Evolutionary conservation across 164 flowering plant genomes (phyloP), one percentile per base, ranked within the genome.

Genomic region (Amborella trichopoda): DNA sequence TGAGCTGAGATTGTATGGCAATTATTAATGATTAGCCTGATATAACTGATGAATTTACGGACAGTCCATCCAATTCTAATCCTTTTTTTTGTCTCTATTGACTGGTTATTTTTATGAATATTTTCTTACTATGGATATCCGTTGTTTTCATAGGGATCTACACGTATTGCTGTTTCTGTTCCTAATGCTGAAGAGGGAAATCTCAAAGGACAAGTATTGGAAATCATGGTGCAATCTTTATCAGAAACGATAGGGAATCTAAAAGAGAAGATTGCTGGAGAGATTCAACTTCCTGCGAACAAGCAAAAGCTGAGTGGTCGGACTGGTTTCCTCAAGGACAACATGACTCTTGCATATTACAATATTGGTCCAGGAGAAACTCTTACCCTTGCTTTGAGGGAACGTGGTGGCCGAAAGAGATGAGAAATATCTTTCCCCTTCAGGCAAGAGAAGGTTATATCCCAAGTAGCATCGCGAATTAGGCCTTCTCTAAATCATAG

Each of bases 331-430:
- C 85, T 93, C 43, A 88, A 93, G 76, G 99, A 93, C 63, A 88
- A 93, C 49, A 50, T 85, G 45, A 76, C 96, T 1, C 94, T 93
- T 68, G 99, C 99, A 3, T 73, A 78, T 67, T 93, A 88, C 65
- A 93, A 93, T 54, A 59, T 88, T 47, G 81, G 72, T 53, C 60
- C 74, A 34, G 91, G 91, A 40, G 95, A 93, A 61, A 51, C 76
- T n/a, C 83, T 93, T 11, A 23, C 76, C 26, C 97, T 93, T 54
- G 71, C 99, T 37, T 43, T 93, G 43, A 88, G 95, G 59, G 99
- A 93, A 56, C 97, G 99, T 68, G 97, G 99, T 83, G 99, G 99
- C 53, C 71, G 96, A 59, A 93, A 83, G 77, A 77, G 89, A 74
- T 91, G 64, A 81, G 40, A 37, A 14, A n/a, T n/a, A n/a, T n/a